Conservation (phyloP, 805 yeast genomes). For the Blastobotrys mokoenaii region DNA sequence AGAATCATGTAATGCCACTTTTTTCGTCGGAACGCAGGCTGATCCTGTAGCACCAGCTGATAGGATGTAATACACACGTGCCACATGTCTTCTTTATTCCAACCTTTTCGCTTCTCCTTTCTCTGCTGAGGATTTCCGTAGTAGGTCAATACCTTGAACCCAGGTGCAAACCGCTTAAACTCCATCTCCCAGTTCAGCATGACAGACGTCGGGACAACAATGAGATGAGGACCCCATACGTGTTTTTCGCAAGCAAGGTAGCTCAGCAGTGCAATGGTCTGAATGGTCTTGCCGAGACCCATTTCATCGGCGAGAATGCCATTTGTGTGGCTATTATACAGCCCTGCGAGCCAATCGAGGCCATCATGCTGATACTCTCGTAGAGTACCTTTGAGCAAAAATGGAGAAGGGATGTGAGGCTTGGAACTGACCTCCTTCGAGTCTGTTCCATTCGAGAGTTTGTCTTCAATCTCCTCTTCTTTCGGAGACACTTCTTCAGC, state of each 20-base stretch:
- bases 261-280: constrained; percentile 78
- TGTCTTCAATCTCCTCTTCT: background rate
- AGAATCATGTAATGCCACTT: constrained; percentile 90
- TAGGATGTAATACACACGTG: constrained; percentile 96
- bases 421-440: background rate
- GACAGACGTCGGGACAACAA: constrained; percentile 95
- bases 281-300: constrained; percentile 96
- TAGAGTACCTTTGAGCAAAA: constrained; percentile 63
- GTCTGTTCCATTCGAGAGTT: background rate
- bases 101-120: constrained; percentile 89
- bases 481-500: constrained; percentile 6
- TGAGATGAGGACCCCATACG: constrained; percentile 96
- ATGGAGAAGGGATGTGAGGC: constrained; percentile 38
- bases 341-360: constrained; percentile 90
- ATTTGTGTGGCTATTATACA: constrained; percentile 85
- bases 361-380: constrained; percentile 95
- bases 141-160: constrained; percentile 88
- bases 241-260: constrained; percentile 90
- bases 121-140: constrained; percentile 97
- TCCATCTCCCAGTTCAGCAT: constrained; percentile 99
- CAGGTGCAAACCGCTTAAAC: constrained; percentile 96
- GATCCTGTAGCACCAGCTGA: constrained; percentile 96
- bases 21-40: constrained; percentile 83
- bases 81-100: constrained; percentile 94
- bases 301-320: constrained; percentile 98